phyloP scores from a whole-genome alignment of 371 early-diverging fungal species.

The Rhizopus delemar region DNA sequence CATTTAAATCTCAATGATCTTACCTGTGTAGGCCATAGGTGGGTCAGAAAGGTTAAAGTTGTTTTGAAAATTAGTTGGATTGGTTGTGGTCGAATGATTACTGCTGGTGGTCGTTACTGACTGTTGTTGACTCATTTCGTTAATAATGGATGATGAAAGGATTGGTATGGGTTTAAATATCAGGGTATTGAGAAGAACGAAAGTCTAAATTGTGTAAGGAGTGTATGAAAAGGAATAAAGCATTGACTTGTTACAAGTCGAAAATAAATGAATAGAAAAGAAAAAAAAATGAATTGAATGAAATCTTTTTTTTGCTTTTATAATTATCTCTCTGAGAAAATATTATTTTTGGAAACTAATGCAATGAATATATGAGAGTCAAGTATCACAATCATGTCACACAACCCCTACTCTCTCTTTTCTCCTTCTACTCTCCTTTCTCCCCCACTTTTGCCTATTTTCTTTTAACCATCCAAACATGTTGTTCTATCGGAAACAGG shows the following conservation, averaged over 20 bases:
- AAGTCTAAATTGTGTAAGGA: neutral
- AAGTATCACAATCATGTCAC: neutral
- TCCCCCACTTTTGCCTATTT: neutral
- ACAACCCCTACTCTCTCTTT: neutral
- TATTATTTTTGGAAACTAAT: constrained; percentile 31
- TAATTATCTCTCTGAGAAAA: constrained; percentile 6
- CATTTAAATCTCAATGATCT: neutral
- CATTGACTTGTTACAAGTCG: constrained; percentile 1
- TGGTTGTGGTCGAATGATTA: constrained; percentile 10
- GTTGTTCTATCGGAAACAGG: neutral
- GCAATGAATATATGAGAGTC: constrained; percentile 3
- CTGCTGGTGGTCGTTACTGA: neutral
- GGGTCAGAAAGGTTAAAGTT: constrained; percentile 30
- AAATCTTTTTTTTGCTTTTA: constrained; percentile 12
- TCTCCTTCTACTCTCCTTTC: constrained; percentile 9
- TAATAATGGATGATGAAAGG: neutral
- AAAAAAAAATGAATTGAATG: neutral
- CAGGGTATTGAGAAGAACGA: neutral
- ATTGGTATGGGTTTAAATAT: constrained; percentile 2
- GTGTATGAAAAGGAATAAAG: neutral
- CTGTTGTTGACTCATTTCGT: constrained; percentile 23
- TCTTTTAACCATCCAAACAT: constrained; percentile 3
- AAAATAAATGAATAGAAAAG: neutral
- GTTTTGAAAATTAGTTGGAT: constrained; percentile 15
- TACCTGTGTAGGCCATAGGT: constrained; percentile 33